A percentile compares a stretch with the other conserved stretches of the same genome.
phyloP scores from a whole-genome alignment of 441 rosid genomes.

The Gossypium davidsonii region DNA sequence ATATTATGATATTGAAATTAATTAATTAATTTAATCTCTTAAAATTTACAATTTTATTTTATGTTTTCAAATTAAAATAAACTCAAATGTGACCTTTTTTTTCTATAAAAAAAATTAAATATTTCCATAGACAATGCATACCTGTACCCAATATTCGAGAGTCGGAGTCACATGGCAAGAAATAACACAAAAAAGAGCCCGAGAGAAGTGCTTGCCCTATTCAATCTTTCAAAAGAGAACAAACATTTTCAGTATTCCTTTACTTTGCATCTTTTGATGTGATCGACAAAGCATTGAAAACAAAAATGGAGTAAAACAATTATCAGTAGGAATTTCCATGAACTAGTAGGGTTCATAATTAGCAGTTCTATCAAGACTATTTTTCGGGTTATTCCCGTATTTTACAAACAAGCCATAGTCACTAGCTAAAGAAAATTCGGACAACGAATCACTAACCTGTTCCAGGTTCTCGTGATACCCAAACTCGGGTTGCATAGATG shows the following conservation, averaged over 20 bases:
- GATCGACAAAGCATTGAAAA: slow-evolving; percentile 23
- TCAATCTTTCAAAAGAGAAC: slow-evolving; percentile 8
- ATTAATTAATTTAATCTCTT: too few species aligned
- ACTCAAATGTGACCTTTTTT: too few species aligned
- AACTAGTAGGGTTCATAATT: slow-evolving; percentile 31
- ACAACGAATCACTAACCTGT: slow-evolving; percentile 21
- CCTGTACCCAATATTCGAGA: too few species aligned
- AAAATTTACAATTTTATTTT: too few species aligned
- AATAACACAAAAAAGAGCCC: neutral
- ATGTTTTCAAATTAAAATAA: too few species aligned
- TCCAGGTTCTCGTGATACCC: slow-evolving; percentile 12
- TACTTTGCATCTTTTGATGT: neutral
- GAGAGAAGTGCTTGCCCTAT: neutral
- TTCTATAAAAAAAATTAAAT: too few species aligned
- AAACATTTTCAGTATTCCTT: slow-evolving; percentile 15
- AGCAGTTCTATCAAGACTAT: slow-evolving; percentile 34
- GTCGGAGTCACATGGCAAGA: neutral
- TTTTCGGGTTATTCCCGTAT: slow-evolving; percentile 34
- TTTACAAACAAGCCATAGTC: slow-evolving; percentile 33
- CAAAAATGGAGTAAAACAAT: neutral
- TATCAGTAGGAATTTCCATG: slow-evolving; percentile 9
- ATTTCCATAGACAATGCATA: too few species aligned
- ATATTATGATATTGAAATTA: too few species aligned
- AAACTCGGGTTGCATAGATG: slow-evolving; percentile 21
- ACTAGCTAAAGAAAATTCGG: slow-evolving; percentile 18